A percentile compares a stretch with the other conserved stretches of the same genome.
Conservation (phyloP, 768 basidiomycete species). For the Russula dissimulans region DNA sequence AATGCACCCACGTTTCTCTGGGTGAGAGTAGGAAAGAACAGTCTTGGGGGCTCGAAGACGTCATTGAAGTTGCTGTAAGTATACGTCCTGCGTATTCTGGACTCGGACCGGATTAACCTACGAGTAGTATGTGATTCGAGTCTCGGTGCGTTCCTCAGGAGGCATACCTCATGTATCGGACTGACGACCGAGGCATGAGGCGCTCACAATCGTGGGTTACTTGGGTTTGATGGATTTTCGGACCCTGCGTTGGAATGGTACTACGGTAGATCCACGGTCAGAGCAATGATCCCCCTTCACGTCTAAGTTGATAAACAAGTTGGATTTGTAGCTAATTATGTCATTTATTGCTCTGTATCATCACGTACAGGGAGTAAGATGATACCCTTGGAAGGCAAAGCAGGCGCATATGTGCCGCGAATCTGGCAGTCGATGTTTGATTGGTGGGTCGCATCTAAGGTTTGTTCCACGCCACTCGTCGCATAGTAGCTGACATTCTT, state of each 20-base stretch:
- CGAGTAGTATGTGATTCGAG: conserved; percentile 33
- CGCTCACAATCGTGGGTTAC: conserved; percentile 30
- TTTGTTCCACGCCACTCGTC: too few species aligned
- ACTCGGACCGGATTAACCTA: neutral
- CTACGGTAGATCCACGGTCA: conserved; percentile 9
- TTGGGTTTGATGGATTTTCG: conserved; percentile 30
- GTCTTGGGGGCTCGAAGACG: conserved; percentile 30
- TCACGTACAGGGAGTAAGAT: too few species aligned
- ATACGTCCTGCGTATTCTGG: neutral
- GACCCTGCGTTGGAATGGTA: conserved; percentile 36
- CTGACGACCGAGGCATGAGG: conserved; percentile 36
- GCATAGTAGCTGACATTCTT: too few species aligned
- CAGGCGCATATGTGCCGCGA: too few species aligned
- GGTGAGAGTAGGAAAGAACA: conserved; percentile 31
- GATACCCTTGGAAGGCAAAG: too few species aligned
- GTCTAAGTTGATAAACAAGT: too few species aligned
- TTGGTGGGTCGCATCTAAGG: too few species aligned
- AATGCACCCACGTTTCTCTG: conserved; percentile 30
- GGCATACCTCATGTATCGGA: conserved; percentile 29
- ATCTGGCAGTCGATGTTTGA: too few species aligned
- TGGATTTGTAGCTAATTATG: too few species aligned
- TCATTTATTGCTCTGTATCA: too few species aligned
- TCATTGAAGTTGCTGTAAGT: conserved; percentile 26
- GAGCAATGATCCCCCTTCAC: conserved; percentile 7
- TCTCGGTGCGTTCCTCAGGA: conserved; percentile 27